These are phyloP conservation scores for Diaporthe vaccinii DNA, from an alignment of 2,329 filamentous ascomycete species.

Conservation along the genomic window DNA sequence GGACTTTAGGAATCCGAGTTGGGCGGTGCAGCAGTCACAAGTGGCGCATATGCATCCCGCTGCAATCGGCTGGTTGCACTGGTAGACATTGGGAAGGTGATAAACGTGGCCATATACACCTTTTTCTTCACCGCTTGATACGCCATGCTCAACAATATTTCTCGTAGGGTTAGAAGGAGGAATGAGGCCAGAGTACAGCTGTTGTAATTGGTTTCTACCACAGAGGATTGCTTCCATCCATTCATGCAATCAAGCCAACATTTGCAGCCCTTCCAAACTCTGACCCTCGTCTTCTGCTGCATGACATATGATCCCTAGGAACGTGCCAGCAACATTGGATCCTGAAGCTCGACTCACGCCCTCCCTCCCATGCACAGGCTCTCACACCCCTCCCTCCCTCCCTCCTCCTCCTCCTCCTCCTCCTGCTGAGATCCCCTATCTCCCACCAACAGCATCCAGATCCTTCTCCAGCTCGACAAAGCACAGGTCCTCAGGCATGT, in stretches of 20 bases:
- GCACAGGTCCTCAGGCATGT: slow-evolving; percentile 49
- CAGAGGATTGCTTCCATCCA: not conserved
- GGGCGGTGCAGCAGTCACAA: not conserved
- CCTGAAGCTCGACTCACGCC: not conserved
- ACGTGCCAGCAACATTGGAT: not conserved
- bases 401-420: no score
- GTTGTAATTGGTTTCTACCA: not conserved
- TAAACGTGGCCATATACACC: not conserved
- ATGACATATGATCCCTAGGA: not conserved
- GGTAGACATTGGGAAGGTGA: not conserved
- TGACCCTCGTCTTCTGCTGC: not conserved
- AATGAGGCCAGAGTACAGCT: not conserved
- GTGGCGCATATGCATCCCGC: not conserved
- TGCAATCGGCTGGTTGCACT: not conserved
- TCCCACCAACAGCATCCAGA: not conserved
- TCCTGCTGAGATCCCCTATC: not conserved
- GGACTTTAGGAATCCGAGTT: not conserved
- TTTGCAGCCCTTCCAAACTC: not conserved
- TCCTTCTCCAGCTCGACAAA: slow-evolving; percentile 55
- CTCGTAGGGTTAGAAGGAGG: not conserved
- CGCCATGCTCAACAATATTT: not conserved
- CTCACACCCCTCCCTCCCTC: not conserved
- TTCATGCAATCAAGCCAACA: not conserved
- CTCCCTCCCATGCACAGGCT: not conserved
- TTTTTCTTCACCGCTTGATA: not conserved